A percentile compares a stretch with the other conserved stretches of the same genome.
Evolutionary conservation across 2,329 filamentous ascomycete species (phyloP).

Genomic region (Metarhizium robertsii): DNA sequence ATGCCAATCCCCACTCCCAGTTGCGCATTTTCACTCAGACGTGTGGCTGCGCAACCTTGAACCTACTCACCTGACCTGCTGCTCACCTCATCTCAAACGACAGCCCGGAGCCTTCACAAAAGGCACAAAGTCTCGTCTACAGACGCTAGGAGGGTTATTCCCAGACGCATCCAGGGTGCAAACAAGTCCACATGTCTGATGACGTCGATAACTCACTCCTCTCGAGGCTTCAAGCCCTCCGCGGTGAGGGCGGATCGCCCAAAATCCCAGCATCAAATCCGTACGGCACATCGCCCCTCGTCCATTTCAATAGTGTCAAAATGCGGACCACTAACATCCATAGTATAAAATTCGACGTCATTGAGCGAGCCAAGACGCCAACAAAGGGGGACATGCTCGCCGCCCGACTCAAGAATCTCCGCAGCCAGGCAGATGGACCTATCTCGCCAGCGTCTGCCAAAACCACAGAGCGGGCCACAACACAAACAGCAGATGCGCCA

Average conservation of each 20-base stretch:
- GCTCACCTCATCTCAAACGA: too few species aligned
- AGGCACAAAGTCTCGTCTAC: not conserved
- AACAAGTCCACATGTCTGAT: slow-evolving; percentile 18
- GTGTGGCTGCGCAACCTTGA: too few species aligned
- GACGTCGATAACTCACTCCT: slow-evolving; percentile 38
- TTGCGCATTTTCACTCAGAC: too few species aligned
- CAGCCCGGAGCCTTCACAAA: too few species aligned
- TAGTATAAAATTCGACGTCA: slow-evolving; percentile 25
- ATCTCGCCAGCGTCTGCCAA: slow-evolving; percentile 8
- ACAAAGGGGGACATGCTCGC: slow-evolving; percentile 43
- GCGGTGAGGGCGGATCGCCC: slow-evolving; percentile 25
- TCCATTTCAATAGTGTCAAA: slow-evolving; percentile 12
- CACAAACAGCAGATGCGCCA: not conserved
- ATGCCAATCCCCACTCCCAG: too few species aligned
- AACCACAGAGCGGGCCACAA: not conserved
- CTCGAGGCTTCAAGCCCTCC: slow-evolving; percentile 44
- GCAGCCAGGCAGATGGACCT: slow-evolving; percentile 26
- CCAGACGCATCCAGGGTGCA: not conserved
- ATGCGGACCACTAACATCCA: not conserved
- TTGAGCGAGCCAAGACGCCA: slow-evolving; percentile 31
- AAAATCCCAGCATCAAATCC: slow-evolving; percentile 1
- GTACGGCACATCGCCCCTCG: not conserved
- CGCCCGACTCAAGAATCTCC: slow-evolving; percentile 41
- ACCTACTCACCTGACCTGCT: too few species aligned
- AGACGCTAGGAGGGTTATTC: not conserved